Base-by-base conservation (phyloP, 495 filamentous ascomycete genomes). In the Penicillium psychrofluorescens region DNA sequence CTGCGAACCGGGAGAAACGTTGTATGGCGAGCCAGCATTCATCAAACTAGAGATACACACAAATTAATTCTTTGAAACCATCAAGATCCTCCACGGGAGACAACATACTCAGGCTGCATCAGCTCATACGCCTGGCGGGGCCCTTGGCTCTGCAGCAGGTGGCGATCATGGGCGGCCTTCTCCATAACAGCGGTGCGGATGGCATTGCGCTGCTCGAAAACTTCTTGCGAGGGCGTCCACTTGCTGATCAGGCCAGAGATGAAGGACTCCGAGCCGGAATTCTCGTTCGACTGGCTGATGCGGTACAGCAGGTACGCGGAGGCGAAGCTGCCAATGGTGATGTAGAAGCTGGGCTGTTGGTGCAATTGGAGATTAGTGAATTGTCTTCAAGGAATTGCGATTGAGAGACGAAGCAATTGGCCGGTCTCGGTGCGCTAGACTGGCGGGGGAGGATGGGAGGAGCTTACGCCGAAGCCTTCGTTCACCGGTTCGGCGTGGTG, bases 101-200 rank as follows among this genome's bases (percentile, higher is more conserved):
- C 37, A 43, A 74, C 83, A 55, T 76, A 89, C 85, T 90, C 86
- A 32, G 78, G 79, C 56, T 79, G 80, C 58, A 60, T 77, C 67
- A 89, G 58, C 8, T 76, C 70, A 29, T 78, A 59, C 46, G 60
- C 51, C 47, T 66, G 62, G 30, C 55, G 66, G 41, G 64, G 64
- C 29, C 53, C 64, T 44, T 76, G 68, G 56, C 74, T 78, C 35
- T 75, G 62, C 53, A 86, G 86, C 53, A 90, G 58, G 52, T 81
- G 77, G 54, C 78, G 68, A 60, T 89, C 83, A 38, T 66, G 56
- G 14, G 78, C 86, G 14, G 84, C 85, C 64, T 82, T 81, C 70
- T 88, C 84, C 40, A 87, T 59, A 52, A 77, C 73, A 30, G 61
- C 63, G 6, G 79, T 81, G 56, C 83, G 85, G 43, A 84, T 54